These are phyloP conservation scores for Senna siamea DNA, from an alignment of 306 rosid genomes.

Conservation along the genomic window DNA sequence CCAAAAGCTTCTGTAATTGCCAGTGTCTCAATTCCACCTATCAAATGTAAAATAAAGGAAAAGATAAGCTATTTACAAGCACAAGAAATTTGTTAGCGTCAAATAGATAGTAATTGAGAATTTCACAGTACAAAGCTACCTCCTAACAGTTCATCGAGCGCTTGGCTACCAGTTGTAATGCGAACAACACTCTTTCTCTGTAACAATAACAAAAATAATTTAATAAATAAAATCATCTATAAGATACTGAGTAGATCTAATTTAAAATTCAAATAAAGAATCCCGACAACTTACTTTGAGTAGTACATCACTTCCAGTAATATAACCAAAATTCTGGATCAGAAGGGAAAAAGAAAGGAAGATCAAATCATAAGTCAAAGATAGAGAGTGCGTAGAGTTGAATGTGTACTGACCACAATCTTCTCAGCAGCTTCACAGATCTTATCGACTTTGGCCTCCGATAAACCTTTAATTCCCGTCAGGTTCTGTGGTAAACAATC, in stretches of 20 bases:
- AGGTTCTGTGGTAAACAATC: constrained; percentile 53
- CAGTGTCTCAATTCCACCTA: constrained; percentile 90
- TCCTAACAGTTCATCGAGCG: constrained; percentile 93
- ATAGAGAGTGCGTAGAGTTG: background rate
- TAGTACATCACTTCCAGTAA: constrained; percentile 89
- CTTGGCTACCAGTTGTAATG: constrained; percentile 96
- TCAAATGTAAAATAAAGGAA: constrained; percentile 20
- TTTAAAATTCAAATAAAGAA: constrained; percentile 33
- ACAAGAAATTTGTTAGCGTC: constrained; percentile 10
- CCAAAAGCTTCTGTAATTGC: constrained; percentile 98
- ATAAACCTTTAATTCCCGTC: constrained; percentile 92
- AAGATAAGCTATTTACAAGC: constrained; percentile 4
- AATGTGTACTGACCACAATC: constrained; percentile 66
- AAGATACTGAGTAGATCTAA: constrained; percentile 1
- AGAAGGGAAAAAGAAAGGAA: constrained; percentile 3
- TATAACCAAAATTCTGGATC: constrained; percentile 85
- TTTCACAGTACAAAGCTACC: constrained; percentile 52
- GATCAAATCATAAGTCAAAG: background rate
- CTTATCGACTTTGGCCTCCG: constrained; percentile 97
- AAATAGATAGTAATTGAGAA: constrained; percentile 9
- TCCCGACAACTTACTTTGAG: constrained; percentile 59
- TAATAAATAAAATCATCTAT: background rate
- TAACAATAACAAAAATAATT: constrained; percentile 22
- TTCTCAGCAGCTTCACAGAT: constrained; percentile 99
- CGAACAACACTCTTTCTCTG: constrained; percentile 82